Conservation (phyloP, 23 red algal genomes). For the Gracilaria domingensis region DNA sequence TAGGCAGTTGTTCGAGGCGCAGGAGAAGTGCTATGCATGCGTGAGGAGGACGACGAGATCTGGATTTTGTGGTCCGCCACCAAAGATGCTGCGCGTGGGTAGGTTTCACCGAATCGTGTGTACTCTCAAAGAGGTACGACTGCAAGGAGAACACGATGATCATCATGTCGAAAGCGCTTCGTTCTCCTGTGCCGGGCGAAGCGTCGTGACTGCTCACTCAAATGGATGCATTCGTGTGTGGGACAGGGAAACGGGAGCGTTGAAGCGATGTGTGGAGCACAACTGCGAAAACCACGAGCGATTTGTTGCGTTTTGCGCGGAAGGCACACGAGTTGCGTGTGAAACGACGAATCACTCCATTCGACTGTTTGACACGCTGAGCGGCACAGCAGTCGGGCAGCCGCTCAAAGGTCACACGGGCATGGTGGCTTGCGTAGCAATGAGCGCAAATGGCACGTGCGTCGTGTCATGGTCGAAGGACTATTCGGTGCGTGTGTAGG, state of each 20-base stretch:
- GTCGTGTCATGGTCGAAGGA: constrained; percentile 14
- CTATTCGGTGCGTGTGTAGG: constrained; percentile 20
- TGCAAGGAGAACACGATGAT: no score
- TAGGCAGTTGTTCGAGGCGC: neutral
- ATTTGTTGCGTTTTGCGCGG: neutral
- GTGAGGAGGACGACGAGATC: neutral
- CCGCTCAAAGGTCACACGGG: neutral
- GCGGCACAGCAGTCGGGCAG: neutral
- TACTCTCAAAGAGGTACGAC: no score
- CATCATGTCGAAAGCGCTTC: no score
- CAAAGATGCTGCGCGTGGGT: no score
- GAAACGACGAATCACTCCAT: neutral
- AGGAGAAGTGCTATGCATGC: neutral
- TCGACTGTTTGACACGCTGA: neutral
- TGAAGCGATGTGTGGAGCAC: neutral
- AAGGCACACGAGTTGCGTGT: neutral
- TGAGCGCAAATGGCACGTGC: constrained; percentile 1
- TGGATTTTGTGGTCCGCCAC: no score
- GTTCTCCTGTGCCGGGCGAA: neutral
- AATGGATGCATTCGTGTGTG: neutral
- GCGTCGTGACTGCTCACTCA: neutral
- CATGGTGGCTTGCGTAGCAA: neutral
- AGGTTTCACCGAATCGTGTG: no score
- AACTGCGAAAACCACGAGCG: neutral
- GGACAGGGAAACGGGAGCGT: neutral